These are phyloP conservation scores for Clarireedia sp. DNA, from an alignment of 2,329 filamentous ascomycete species.

Conservation along the genomic window DNA sequence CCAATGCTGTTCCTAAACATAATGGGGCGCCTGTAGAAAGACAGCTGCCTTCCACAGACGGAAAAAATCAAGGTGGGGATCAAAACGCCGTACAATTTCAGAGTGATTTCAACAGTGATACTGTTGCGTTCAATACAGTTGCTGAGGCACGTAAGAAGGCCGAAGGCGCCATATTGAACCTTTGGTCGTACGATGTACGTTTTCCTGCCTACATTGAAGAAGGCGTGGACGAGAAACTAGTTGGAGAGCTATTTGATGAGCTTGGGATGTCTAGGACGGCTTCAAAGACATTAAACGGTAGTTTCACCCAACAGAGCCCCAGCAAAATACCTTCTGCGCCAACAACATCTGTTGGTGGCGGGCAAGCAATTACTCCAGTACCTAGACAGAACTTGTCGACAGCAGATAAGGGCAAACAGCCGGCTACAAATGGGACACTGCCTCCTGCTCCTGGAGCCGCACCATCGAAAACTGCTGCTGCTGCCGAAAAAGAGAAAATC, in stretches of 20 bases:
- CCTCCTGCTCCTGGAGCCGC: neutral
- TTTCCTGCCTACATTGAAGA: constrained; percentile 68
- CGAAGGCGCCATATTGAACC: constrained; percentile 56
- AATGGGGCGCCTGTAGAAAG: neutral
- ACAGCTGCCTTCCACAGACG: neutral
- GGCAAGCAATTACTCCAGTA: neutral
- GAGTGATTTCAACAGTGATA: neutral
- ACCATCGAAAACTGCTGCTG: constrained; percentile 25
- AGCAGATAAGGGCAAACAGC: neutral
- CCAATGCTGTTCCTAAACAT: neutral
- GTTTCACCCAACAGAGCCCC: neutral
- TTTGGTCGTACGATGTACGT: constrained; percentile 59
- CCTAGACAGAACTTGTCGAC: neutral
- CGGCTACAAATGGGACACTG: neutral
- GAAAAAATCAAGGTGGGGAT: neutral
- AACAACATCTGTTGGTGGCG: neutral
- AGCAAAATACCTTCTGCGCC: neutral
- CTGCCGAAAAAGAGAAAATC: constrained; percentile 64
- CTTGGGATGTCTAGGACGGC: constrained; percentile 44
- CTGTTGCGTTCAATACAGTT: constrained; percentile 10
- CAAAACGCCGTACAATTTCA: neutral
- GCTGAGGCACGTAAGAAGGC: constrained; percentile 42
- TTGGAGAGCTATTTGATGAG: constrained; percentile 60
- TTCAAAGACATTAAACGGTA: constrained; percentile 13
- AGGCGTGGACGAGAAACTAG: constrained; percentile 56